Evolutionary conservation across 805 yeast genomes (phyloP), one percentile per base, ranked within the genome.

Genomic region (Yamadazyma ubonensis): DNA sequence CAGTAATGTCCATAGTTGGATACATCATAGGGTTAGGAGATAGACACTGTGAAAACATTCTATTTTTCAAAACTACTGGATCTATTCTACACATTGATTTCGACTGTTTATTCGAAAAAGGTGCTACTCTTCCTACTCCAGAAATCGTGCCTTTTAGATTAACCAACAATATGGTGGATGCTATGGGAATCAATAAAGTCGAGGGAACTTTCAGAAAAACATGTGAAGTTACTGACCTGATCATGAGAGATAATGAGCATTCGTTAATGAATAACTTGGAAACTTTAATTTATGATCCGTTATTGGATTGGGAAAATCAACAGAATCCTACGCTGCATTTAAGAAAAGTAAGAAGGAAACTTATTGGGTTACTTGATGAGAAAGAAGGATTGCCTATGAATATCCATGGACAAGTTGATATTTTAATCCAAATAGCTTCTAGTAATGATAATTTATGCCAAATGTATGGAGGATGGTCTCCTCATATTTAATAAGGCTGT

Each of bases 1-100:
- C 97, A 0, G 98, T 91, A 0, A 93, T 95, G 99, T 89, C 97
- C 0, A 88, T 93, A 70, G 96, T 91, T 4, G 99, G 99, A 0
- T 87, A 86, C 57, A 79, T 93, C 33, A 70, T 93, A 19, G 99
- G 99, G 6, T 71, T 93, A 36, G 99, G 99, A 17, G 99, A 93
- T 61, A 73, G 99, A 28, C 99, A 93, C 57, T 85, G 96, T 50
- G 99, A 93, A 55, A 93, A 93, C 54, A 78, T 93, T 15, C 63
- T 93, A 39, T 66, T 91, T 27, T 75, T 81, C 51, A 82, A 83
- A 45, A 75, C 71, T 29, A 75, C 81, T 3, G 99, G 99, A 1
- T 79, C 79, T 6, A 78, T 88, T 0, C 63, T 93, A 45, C 99
- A 93, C 59, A 97, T 93, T 40, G 99, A 95, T 62, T 93, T 93